A percentile compares a stretch with the other conserved stretches of the same genome.
Conservation (phyloP, 192 early-diverging fungal species). For the Backusella luteola region DNA sequence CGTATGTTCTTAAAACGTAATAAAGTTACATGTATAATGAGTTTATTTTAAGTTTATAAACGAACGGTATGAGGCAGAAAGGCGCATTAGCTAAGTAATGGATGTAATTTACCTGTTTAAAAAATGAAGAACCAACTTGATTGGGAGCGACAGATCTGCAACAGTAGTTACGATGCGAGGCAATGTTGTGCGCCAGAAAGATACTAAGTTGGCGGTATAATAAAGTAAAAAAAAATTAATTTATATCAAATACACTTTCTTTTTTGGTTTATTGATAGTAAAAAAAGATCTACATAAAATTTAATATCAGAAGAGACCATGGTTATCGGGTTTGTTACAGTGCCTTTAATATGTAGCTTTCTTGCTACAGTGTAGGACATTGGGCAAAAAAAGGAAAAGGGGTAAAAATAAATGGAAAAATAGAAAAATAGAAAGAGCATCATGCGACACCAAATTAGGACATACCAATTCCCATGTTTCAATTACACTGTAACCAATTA, state of each 20-base stretch:
- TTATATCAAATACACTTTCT: neutral
- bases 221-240: neutral
- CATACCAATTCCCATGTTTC: neutral
- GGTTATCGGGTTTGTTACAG: neutral
- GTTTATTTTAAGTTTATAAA: neutral
- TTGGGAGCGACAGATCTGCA: neutral
- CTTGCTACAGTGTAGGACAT: neutral
- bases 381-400: neutral
- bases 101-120: neutral
- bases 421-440: conserved; percentile 3
- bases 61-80: neutral
- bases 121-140: neutral
- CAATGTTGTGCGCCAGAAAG: neutral
- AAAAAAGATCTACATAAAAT: neutral
- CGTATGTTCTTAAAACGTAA: neutral
- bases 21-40: neutral
- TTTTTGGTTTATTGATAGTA: neutral
- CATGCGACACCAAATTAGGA: conserved; percentile 4
- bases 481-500: neutral
- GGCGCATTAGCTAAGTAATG: neutral
- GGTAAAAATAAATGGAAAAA: conserved; percentile 10
- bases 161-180: neutral
- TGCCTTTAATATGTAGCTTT: neutral
- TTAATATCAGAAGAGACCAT: neutral
- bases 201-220: neutral